A percentile compares a stretch with the other conserved stretches of the same genome.
These are phyloP conservation scores for Shiraia sp. DNA, from an alignment of 2,329 filamentous ascomycete genomes.

Conservation along the genomic window DNA sequence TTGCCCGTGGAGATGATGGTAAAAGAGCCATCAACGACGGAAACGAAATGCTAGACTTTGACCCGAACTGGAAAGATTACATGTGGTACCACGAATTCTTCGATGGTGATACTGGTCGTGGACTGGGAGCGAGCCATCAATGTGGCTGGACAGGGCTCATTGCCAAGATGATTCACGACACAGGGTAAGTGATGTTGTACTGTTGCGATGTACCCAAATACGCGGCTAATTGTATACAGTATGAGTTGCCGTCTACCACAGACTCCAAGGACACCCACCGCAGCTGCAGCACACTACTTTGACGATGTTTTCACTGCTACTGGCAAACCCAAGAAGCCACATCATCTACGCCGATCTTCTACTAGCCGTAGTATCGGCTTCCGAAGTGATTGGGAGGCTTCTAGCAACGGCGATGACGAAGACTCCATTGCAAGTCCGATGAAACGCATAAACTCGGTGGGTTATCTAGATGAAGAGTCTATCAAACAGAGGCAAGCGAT, in stretches of 20 bases:
- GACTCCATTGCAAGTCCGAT: slow-evolving; percentile 29
- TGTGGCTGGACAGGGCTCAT: slow-evolving; percentile 96
- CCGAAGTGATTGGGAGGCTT: slow-evolving; percentile 72
- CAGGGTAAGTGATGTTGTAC: slow-evolving; percentile 69
- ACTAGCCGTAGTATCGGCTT: slow-evolving; percentile 82
- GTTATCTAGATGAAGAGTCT: slow-evolving; percentile 58
- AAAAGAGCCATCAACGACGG: slow-evolving; percentile 86
- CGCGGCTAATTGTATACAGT: slow-evolving; percentile 49
- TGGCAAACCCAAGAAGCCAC: slow-evolving; percentile 49
- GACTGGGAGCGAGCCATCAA: slow-evolving; percentile 89
- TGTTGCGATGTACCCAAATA: not conserved
- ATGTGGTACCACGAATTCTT: slow-evolving; percentile 99
- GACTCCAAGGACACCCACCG: slow-evolving; percentile 84
- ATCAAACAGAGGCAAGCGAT: slow-evolving; percentile 42
- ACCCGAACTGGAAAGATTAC: slow-evolving; percentile 89
- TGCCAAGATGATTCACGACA: slow-evolving; percentile 96
- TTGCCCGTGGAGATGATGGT: slow-evolving; percentile 81
- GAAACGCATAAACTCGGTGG: slow-evolving; percentile 53
- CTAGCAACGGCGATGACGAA: slow-evolving; percentile 40
- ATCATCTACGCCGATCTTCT: slow-evolving; percentile 73
- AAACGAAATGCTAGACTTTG: slow-evolving; percentile 84
- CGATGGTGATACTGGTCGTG: slow-evolving; percentile 86
- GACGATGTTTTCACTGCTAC: slow-evolving; percentile 78
- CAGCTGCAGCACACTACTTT: slow-evolving; percentile 90
- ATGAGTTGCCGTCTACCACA: slow-evolving; percentile 61